Conservation (phyloP, 768 basidiomycete genomes). For the Psilocybe azurescens region DNA sequence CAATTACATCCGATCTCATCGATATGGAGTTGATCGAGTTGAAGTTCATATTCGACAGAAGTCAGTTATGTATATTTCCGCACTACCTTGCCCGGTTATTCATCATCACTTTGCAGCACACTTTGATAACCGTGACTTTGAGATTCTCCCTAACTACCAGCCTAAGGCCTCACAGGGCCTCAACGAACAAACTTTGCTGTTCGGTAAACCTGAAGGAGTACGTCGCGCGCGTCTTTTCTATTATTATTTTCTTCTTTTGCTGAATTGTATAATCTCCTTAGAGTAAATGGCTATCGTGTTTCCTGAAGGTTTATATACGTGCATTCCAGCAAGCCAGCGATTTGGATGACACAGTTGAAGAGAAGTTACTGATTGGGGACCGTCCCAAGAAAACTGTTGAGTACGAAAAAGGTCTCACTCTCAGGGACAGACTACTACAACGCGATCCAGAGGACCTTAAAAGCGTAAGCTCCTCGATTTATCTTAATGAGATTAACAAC, state of each 20-base stretch:
- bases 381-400: constrained; percentile 68
- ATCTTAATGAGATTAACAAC: constrained; percentile 4
- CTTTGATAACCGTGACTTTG: constrained; percentile 87
- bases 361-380: constrained; percentile 82
- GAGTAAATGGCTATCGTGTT: constrained; percentile 74
- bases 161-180: constrained; percentile 56
- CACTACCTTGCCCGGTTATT: constrained; percentile 10
- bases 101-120: constrained; percentile 53
- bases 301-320: constrained; percentile 80
- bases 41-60: constrained; percentile 80
- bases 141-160: constrained; percentile 80
- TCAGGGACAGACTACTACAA: constrained; percentile 62
- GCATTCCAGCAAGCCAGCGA: constrained; percentile 82
- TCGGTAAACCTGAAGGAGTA: constrained; percentile 68
- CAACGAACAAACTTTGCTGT: constrained; percentile 71
- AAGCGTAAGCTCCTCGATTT: constrained; percentile 15
- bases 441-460: constrained; percentile 53
- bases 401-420: constrained; percentile 51
- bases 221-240: constrained; percentile 28
- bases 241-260: constrained; percentile 1
- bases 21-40: constrained; percentile 86
- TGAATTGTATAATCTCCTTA: constrained; percentile 29
- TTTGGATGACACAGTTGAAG: constrained; percentile 79
- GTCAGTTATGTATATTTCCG: constrained; percentile 42
- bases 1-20: constrained; percentile 69